Percentiles rank a stretch among this genome's conserved stretches.
These are phyloP conservation scores for Beauveria australis DNA, from an alignment of 2,329 filamentous ascomycete species.

Conservation along the genomic window DNA sequence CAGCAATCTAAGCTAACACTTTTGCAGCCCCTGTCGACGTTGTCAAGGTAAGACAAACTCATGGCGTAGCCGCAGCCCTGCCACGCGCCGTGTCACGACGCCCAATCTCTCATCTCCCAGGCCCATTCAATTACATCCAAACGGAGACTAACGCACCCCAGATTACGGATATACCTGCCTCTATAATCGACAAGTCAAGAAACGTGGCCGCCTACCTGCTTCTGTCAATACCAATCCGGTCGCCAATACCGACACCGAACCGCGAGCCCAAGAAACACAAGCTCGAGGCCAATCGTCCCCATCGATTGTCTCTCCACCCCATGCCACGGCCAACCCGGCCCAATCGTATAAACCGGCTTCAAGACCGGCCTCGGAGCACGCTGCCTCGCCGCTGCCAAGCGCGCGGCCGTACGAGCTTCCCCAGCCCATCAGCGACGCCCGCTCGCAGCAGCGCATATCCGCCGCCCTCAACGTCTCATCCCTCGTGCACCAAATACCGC, in stretches of 20 bases:
- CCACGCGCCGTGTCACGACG: neutral
- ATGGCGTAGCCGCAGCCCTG: neutral
- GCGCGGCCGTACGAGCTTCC: neutral
- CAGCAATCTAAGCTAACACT: neutral
- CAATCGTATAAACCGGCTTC: neutral
- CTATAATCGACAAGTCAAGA: conserved; percentile 30
- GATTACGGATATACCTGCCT: conserved; percentile 31
- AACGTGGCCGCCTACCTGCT: conserved; percentile 26
- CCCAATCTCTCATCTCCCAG: neutral
- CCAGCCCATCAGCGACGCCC: neutral
- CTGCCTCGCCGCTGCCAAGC: conserved; percentile 1
- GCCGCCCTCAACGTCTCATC: conserved; percentile 17
- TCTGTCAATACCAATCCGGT: conserved; percentile 11
- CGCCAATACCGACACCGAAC: neutral
- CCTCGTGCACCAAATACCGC: conserved; percentile 16
- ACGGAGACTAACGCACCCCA: conserved; percentile 10
- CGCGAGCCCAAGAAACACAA: neutral
- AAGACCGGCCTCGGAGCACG: neutral
- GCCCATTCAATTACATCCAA: neutral
- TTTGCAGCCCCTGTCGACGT: conserved; percentile 22
- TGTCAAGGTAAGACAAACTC: conserved; percentile 25
- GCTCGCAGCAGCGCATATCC: conserved; percentile 10
- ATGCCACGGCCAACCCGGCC: neutral
- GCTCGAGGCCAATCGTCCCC: neutral
- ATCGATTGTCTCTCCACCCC: neutral